Evolutionary conservation across 1,284 basidiomycete species (phyloP), one percentile per base, ranked within the genome.

Genomic region (Ganoderma sinense): DNA sequence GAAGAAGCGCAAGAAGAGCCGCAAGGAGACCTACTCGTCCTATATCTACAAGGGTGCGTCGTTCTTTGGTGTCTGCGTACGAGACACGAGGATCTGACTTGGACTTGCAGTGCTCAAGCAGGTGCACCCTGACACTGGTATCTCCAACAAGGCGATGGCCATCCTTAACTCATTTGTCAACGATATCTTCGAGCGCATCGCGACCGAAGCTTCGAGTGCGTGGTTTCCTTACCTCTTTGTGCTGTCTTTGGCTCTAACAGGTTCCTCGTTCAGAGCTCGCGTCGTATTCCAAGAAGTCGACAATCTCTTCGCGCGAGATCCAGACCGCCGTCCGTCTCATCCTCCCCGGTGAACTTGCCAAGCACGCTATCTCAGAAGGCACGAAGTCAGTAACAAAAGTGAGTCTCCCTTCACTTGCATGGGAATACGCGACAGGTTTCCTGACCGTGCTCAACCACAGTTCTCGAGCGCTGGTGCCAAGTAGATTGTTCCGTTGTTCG

Each of bases 111-210:
- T 75, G 64, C 73, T 75, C 73, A 96, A 92, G 84, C 94, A 96
- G 81, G 96, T 98, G 73, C 96, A 98, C 87, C 97, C 96, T 69
- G 97, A 98, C 81, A 97, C 95, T 74, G 97, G 97, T 90, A 97
- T 97, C 83, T 93, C 94, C 72, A 97, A 97, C 91, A 98, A 97
- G 87, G 96, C 96, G 51, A 98, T 98, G 96, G 90, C 92, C 69
- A 94, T 98, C 79, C 85, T 98, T 58, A 97, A 97, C 89, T 95
- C 93, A 64, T 97, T 96, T 74, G 94, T 97, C 78, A 95, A 95
- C 75, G 95, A 97, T 76, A 95, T 97, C 83, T 97, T 97, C 76
- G 96, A 97, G 84, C 92, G 95, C 65, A 96, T 97, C 78, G 96
- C 96, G 16, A 89, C 89, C 53, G 96, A 98, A 82, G 95, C 94